phyloP scores from a whole-genome alignment of 257 asterid species.

The Solanum piurae region DNA sequence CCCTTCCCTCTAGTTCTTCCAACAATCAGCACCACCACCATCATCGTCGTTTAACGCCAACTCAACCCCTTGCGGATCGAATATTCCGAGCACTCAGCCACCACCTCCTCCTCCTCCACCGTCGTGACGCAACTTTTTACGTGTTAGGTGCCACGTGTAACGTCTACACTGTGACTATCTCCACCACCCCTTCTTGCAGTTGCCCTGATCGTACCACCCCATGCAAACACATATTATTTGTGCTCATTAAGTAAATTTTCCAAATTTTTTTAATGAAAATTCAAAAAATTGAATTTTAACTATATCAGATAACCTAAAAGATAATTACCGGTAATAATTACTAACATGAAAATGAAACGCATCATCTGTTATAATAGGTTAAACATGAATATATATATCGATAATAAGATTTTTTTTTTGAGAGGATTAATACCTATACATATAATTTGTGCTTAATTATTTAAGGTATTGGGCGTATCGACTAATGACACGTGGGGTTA shows the following conservation, averaged over 20 bases:
- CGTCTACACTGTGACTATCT: slow-evolving; percentile 74
- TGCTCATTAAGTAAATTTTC: slow-evolving; percentile 19
- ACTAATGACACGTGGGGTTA: slow-evolving; percentile 35
- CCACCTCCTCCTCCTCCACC: slow-evolving; percentile 87
- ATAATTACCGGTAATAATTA: not conserved
- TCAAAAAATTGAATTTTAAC: not conserved
- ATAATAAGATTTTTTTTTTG: not conserved
- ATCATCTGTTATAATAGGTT: not conserved
- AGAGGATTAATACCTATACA: not conserved
- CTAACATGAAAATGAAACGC: not conserved
- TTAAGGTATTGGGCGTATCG: slow-evolving; percentile 46
- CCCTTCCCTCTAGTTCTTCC: slow-evolving; percentile 42
- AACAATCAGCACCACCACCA: slow-evolving; percentile 10
- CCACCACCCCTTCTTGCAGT: slow-evolving; percentile 55
- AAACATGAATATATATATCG: not conserved
- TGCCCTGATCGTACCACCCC: slow-evolving; percentile 86
- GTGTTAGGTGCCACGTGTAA: slow-evolving; percentile 84
- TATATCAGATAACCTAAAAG: not conserved
- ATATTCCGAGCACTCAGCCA: slow-evolving; percentile 68
- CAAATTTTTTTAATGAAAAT: not conserved
- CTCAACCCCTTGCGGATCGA: slow-evolving; percentile 55
- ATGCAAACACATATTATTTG: slow-evolving; percentile 83
- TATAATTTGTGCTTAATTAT: slow-evolving; percentile 50
- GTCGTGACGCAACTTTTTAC: slow-evolving; percentile 50
- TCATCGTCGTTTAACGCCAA: slow-evolving; percentile 19